Base-by-base conservation (phyloP, 441 rosid genomes). In the Flueggea neowawraea region DNA sequence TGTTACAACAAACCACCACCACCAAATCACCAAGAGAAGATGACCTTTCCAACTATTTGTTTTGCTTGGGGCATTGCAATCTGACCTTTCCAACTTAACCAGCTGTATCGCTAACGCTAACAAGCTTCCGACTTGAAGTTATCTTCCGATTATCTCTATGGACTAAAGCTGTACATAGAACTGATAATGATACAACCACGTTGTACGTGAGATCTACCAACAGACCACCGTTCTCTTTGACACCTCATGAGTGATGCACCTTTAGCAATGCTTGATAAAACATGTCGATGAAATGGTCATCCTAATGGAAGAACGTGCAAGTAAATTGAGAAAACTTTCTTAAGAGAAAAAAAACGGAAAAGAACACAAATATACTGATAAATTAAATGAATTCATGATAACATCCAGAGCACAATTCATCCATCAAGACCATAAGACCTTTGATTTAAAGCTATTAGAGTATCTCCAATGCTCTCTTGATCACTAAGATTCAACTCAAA, bases 261-360 rank as follows among this genome's bases (percentile, higher is more conserved):
- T 80, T 84, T 65, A 69, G 60, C 73, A 87, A 63, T 22, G 87
- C 75, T 64, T 78, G 82, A 78, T 76, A 73, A 69, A 87, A 81
- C 88, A 81, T 60, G 74, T 83, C 84, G 4, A 87, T 66, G 62
- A 79, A 84, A 59, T 75, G 87, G 56, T 87, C 87, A 54, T 87
- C 90, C 90, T 87, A 58, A 61, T 16, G 72, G 16, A 75, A 36
- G 36, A 72, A 59, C 16, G 50, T 6, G 58, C 16, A 14, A 54
- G 52, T 65, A 14, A 61, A 15, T 57, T 39, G 33, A 22, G 8
- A 31, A 31, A 33, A 14, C 10, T 57, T 13, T 4, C 22, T 54
- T 10, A 31, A 44, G 31, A 15, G 9, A 45, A 31, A 54, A 52
- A 1, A 50, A 32, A 39, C 14, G 5, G 6, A 2, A 54, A 17